These are phyloP conservation scores for Cryptosporidium ubiquitum DNA, from an alignment of 169 alveolate species.

Conservation along the genomic window DNA sequence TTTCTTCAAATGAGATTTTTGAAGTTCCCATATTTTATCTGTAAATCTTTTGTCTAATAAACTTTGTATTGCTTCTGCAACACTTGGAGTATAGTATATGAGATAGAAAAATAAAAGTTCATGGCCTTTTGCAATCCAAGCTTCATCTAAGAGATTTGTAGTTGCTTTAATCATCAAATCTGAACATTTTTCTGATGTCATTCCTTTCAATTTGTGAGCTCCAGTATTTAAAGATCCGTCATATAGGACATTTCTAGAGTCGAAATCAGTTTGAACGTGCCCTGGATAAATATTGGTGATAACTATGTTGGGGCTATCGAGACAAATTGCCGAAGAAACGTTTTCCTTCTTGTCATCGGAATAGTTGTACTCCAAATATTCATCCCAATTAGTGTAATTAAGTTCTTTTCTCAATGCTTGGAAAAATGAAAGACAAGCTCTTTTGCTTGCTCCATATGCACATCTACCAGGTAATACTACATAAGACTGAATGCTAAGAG, in stretches of 20 bases:
- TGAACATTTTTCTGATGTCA: slow-evolving; percentile 45
- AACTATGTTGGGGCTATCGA: slow-evolving; percentile 26
- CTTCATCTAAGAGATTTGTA: slow-evolving; percentile 31
- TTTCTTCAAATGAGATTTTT: slow-evolving; percentile 43
- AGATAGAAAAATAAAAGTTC: slow-evolving; percentile 43
- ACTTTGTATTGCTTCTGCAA: slow-evolving; percentile 13
- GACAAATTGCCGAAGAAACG: background rate
- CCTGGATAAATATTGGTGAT: slow-evolving; percentile 64
- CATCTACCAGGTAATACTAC: slow-evolving; percentile 70
- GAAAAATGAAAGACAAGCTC: slow-evolving; percentile 47
- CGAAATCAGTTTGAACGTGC: slow-evolving; percentile 47
- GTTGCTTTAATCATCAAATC: slow-evolving; percentile 53
- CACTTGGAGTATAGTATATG: slow-evolving; percentile 37
- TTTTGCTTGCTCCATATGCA: slow-evolving; percentile 66
- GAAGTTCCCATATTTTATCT: slow-evolving; percentile 46
- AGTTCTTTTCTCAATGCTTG: slow-evolving; percentile 51
- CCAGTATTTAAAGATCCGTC: slow-evolving; percentile 20
- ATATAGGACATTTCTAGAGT: slow-evolving; percentile 18
- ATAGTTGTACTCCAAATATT: slow-evolving; percentile 12
- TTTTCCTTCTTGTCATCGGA: slow-evolving; percentile 3
- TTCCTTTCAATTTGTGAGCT: slow-evolving; percentile 11
- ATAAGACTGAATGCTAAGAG: slow-evolving; percentile 46
- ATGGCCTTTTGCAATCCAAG: slow-evolving; percentile 51
- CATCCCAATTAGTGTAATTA: slow-evolving; percentile 39
- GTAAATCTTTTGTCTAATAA: slow-evolving; percentile 10